Evolutionary conservation across 768 basidiomycete genomes (phyloP).

Genomic region (Mycena rebaudengoi): DNA sequence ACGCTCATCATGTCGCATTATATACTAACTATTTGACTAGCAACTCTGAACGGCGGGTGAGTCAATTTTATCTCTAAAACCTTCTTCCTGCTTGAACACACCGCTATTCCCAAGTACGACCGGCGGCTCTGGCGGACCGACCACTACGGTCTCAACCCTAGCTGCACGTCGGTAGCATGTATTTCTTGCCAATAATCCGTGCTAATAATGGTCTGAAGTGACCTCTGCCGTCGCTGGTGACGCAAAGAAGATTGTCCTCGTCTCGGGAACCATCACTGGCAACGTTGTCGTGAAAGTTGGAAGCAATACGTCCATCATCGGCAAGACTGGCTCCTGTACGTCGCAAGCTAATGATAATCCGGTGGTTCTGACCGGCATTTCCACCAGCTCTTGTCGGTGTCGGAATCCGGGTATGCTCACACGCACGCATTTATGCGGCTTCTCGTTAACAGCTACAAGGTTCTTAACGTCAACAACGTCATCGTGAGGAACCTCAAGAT

Average conservation of each 20-base stretch:
- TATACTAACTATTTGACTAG: not conserved
- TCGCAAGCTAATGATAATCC: no score
- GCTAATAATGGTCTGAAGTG: slow-evolving; percentile 21
- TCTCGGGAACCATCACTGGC: slow-evolving; percentile 55
- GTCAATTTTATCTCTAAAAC: not conserved
- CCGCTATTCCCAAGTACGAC: slow-evolving; percentile 42
- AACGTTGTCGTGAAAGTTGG: slow-evolving; percentile 51
- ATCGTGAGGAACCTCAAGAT: slow-evolving; percentile 61
- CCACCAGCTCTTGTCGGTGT: slow-evolving; percentile 52
- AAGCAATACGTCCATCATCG: slow-evolving; percentile 53
- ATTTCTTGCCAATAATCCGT: not conserved
- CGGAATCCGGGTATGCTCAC: slow-evolving; percentile 48
- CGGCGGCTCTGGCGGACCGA: slow-evolving; percentile 53
- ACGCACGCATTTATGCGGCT: not conserved
- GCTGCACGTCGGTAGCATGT: slow-evolving; percentile 35
- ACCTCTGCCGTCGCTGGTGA: slow-evolving; percentile 50
- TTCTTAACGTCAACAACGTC: slow-evolving; percentile 51
- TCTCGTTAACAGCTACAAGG: not conserved
- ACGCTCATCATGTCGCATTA: not conserved
- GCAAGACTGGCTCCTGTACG: slow-evolving; percentile 49
- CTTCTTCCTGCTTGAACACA: not conserved
- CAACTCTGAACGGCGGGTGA: slow-evolving; percentile 34
- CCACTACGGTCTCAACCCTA: slow-evolving; percentile 53
- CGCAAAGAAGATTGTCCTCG: slow-evolving; percentile 53
- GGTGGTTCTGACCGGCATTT: no score